Evolutionary conservation across 129 eudicot genomes (phyloP), one percentile per base, ranked within the genome.

Genomic region (Flaveria brownii): DNA sequence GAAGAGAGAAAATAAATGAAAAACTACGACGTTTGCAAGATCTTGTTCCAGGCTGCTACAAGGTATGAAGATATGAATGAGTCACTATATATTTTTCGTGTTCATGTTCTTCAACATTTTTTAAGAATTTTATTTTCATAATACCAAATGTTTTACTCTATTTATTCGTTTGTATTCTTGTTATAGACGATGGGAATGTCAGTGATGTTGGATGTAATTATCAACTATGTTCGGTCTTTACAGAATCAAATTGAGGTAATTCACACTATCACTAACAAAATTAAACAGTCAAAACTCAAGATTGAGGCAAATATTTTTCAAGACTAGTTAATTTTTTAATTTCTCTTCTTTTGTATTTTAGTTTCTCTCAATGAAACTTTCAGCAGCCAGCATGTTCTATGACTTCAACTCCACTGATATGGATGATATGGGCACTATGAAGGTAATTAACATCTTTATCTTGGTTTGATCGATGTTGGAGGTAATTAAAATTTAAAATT

Each of bases 131-230:
- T 28, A 1, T 2, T 36, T 36, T 36, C 41, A 36, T 5, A 36
- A 36, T 36, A 28, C 41, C 0, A 5, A 36, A 0, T 0, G 7
- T 0, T 36, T 36, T 36, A 36, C 41, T 36, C 41, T 36, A 36
- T 36, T 36, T 36, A 36, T 36, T n/a, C 10, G 63, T 49, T 18
- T 20, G 26, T 9, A 45, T 70, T 20, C 9, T 74, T 73, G 47
- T 51, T 74, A 77, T 77, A 92, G 98, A 86, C 98, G 5, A 92
- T 92, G 98, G 98, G 98, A 68, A 89, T 92, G 98, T 91, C 98
- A 15, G 93, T 92, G 59, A 90, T 90, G 98, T 80, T 92, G 81
- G 98, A 92, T 79, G 96, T 92, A 10, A 90, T 90, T 28, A 92
- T 88, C 72, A 92, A 90, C 30, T 92, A 92, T 73, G 94, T 92